A percentile compares a stretch with the other conserved stretches of the same genome.
Evolutionary conservation across 2,329 filamentous ascomycete species (phyloP).

Genomic region (Clarireedia homoeocarpa): DNA sequence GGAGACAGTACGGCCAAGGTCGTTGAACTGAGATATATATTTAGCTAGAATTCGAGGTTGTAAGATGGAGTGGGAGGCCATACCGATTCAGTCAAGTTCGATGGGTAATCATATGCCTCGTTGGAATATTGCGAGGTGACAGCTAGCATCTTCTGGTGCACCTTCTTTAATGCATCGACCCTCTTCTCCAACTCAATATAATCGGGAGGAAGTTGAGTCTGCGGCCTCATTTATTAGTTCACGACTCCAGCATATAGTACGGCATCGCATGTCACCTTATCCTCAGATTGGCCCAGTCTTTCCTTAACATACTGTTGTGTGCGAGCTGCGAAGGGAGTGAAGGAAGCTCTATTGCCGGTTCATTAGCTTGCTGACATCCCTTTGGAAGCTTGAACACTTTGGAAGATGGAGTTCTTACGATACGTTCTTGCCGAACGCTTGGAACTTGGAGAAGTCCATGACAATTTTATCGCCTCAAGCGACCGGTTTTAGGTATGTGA

Average conservation of each 20-base stretch:
- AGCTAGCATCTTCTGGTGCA: constrained; percentile 93
- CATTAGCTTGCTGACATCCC: constrained; percentile 23
- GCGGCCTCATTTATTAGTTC: constrained; percentile 3
- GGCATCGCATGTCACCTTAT: constrained; percentile 56
- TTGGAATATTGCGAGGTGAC: constrained; percentile 95
- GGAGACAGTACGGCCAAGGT: constrained; percentile 88
- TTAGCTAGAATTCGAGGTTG: not conserved
- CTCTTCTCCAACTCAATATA: constrained; percentile 99
- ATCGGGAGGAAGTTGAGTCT: constrained; percentile 95
- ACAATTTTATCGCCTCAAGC: constrained; percentile 7
- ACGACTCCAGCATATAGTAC: not conserved
- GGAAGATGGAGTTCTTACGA: constrained; percentile 38
- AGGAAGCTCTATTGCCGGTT: constrained; percentile 57
- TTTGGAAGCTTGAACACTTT: constrained; percentile 18
- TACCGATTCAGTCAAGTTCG: constrained; percentile 60
- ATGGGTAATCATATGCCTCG: constrained; percentile 86
- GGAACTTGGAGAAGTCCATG: constrained; percentile 56
- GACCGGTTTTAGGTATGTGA: not conserved
- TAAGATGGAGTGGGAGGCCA: not conserved
- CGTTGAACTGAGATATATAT: constrained; percentile 55
- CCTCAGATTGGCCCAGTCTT: constrained; percentile 87
- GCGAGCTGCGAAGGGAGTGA: constrained; percentile 87
- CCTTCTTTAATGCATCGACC: constrained; percentile 92
- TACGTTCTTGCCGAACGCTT: constrained; percentile 64
- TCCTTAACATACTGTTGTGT: constrained; percentile 98